A percentile compares a stretch with the other conserved stretches of the same genome.
Conservation (phyloP, 2,329 filamentous ascomycete genomes). For the Cytospora schulzeri region DNA sequence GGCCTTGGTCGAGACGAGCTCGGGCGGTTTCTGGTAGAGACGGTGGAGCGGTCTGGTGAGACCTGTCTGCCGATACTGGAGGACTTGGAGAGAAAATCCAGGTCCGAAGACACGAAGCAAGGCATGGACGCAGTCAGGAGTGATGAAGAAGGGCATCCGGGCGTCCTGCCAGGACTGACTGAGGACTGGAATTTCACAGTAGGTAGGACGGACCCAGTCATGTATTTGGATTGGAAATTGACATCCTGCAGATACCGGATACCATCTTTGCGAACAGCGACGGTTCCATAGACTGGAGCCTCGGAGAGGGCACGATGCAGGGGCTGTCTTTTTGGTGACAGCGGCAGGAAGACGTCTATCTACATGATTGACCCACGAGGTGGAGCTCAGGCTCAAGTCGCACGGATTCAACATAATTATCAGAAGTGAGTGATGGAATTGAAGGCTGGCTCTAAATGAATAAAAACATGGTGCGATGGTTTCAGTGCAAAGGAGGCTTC, state of each 20-base stretch:
- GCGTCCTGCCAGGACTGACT: slow-evolving; percentile 20
- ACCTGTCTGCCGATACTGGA: slow-evolving; percentile 39
- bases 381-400: no score
- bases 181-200: slow-evolving; percentile 23
- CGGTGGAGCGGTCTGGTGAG: slow-evolving; percentile 32
- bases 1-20: slow-evolving; percentile 36
- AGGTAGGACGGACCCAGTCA: background rate
- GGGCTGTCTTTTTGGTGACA: slow-evolving; percentile 19
- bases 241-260: slow-evolving; percentile 12
- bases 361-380: no score
- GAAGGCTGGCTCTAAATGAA: no score
- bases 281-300: slow-evolving; percentile 11
- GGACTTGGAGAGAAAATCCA: slow-evolving; percentile 34
- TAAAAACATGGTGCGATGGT: background rate
- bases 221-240: background rate
- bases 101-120: slow-evolving; percentile 13
- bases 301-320: slow-evolving; percentile 8
- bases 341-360: background rate
- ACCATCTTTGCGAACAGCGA: slow-evolving; percentile 12
- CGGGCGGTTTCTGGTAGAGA: slow-evolving; percentile 37
- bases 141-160: background rate
- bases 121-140: slow-evolving; percentile 14
- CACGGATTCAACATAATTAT: no score
- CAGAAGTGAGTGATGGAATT: no score
- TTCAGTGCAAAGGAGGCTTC: slow-evolving; percentile 4